Conservation (phyloP, 371 early-diverging fungal genomes). For the Mucor ambiguus region DNA sequence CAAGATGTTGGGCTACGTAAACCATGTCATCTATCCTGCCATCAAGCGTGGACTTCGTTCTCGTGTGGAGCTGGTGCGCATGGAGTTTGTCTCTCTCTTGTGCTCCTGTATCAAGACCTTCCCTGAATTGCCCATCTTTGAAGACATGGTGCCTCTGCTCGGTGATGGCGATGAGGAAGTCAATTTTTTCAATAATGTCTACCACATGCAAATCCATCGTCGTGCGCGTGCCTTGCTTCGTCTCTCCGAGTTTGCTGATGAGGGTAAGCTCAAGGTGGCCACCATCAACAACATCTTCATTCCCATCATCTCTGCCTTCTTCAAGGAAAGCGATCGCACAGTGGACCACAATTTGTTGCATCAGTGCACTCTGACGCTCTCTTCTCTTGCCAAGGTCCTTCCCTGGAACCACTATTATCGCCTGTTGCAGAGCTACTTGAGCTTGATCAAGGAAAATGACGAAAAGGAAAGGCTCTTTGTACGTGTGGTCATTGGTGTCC, state of each 20-base stretch:
- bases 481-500: constrained; percentile 74
- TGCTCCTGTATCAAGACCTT: constrained; percentile 66
- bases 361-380: constrained; percentile 78
- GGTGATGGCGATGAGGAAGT: constrained; percentile 76
- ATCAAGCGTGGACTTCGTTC: constrained; percentile 75
- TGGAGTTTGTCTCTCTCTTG: constrained; percentile 71
- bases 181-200: constrained; percentile 88
- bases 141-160: constrained; percentile 68
- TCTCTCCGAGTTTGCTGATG: constrained; percentile 59
- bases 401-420: constrained; percentile 87
- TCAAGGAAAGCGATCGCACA: constrained; percentile 74
- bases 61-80: constrained; percentile 65
- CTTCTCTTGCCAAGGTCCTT: constrained; percentile 66
- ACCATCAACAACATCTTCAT: constrained; percentile 79
- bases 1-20: constrained; percentile 52
- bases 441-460: constrained; percentile 59
- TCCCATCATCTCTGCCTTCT: constrained; percentile 83
- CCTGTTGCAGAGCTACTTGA: constrained; percentile 72
- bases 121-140: constrained; percentile 60
- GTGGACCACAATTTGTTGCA: constrained; percentile 76
- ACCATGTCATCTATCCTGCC: constrained; percentile 71
- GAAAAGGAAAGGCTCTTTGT: constrained; percentile 78
- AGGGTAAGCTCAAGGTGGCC: constrained; percentile 48
- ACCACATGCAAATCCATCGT: constrained; percentile 93
- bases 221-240: constrained; percentile 83